These are phyloP conservation scores for Rosa rugosa DNA, from an alignment of 306 rosid genomes.

Conservation along the genomic window DNA sequence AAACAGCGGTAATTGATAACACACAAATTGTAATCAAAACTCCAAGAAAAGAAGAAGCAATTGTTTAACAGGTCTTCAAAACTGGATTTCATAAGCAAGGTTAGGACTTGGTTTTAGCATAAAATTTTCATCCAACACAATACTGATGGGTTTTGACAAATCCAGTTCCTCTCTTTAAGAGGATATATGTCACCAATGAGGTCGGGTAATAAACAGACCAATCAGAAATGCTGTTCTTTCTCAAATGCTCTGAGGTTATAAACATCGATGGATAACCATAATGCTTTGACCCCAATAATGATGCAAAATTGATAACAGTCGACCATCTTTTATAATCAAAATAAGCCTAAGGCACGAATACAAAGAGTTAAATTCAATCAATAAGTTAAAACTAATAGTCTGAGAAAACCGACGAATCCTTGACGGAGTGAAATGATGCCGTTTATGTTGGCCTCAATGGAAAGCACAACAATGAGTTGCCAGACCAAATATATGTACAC, in stretches of 20 bases:
- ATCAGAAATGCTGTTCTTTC: not conserved
- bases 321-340: constrained; percentile 16
- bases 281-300: not conserved
- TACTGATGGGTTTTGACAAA: no score
- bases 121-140: no score
- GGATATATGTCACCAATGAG: no score
- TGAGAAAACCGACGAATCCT: constrained; percentile 18
- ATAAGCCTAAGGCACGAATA: constrained; percentile 22
- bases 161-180: not conserved
- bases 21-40: no score
- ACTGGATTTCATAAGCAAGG: no score
- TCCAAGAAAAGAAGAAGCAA: no score
- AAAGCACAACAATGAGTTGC: constrained; percentile 28
- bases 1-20: no score
- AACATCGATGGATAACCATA: not conserved
- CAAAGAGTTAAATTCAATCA: constrained; percentile 25
- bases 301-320: not conserved
- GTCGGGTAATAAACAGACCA: not conserved
- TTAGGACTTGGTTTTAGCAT: not conserved
- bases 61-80: no score
- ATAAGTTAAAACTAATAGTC: constrained; percentile 11
- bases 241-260: not conserved
- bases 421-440: constrained; percentile 26
- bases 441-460: constrained; percentile 34
- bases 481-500: constrained; percentile 58